phyloP scores from a whole-genome alignment of 345 rosid species.

The Rhodamnia argentea region DNA sequence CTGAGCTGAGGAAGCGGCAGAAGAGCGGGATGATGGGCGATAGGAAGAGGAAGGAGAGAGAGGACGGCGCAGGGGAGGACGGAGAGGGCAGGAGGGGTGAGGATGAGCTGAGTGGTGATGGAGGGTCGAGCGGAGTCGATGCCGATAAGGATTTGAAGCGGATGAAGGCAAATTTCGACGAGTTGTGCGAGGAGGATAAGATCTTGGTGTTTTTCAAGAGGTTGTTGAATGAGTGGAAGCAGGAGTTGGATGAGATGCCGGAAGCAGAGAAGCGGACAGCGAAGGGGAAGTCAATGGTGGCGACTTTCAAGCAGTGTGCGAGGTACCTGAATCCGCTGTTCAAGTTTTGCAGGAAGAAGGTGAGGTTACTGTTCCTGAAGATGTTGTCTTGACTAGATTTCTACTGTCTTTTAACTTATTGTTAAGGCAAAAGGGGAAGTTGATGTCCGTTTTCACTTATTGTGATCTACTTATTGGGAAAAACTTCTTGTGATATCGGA shows the following conservation, averaged over 20 bases:
- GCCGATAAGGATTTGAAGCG: conserved; percentile 75
- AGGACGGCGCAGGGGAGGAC: conserved; percentile 62
- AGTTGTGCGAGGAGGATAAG: conserved; percentile 86
- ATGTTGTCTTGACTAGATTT: background rate
- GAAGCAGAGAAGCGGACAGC: conserved; percentile 84
- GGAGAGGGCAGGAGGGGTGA: conserved; percentile 68
- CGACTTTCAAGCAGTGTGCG: conserved; percentile 95
- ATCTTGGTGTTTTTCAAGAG: conserved; percentile 86
- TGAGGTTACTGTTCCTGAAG: conserved; percentile 6
- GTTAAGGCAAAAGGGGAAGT: background rate
- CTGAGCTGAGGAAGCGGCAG: conserved; percentile 88
- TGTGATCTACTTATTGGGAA: background rate
- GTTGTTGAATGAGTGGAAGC: conserved; percentile 88
- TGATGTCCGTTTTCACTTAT: background rate
- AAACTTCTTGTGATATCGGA: background rate
- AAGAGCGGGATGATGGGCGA: conserved; percentile 59
- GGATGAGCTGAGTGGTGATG: conserved; percentile 67
- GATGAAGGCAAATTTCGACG: conserved; percentile 84
- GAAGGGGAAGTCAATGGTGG: conserved; percentile 84
- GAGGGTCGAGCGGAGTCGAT: conserved; percentile 89
- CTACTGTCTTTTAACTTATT: background rate
- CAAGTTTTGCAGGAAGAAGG: conserved; percentile 99
- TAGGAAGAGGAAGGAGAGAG: conserved; percentile 78
- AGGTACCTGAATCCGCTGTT: conserved; percentile 81
- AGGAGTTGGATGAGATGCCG: conserved; percentile 74